phyloP scores from a whole-genome alignment of 2,329 filamentous ascomycete genomes.

The Sporothrix protearum region DNA sequence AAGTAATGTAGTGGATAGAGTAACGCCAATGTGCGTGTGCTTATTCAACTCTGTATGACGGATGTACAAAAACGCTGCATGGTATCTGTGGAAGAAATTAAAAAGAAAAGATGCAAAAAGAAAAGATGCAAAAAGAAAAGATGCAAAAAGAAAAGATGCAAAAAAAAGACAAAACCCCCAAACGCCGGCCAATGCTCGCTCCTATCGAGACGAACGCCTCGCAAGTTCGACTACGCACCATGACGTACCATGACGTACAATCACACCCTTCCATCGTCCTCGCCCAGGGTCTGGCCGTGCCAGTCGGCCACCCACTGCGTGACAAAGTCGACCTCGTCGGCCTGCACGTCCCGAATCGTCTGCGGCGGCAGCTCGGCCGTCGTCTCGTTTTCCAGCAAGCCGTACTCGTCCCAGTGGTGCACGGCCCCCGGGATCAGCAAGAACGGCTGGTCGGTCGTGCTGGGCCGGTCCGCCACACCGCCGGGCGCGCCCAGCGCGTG shows the following conservation, averaged over 20 bases:
- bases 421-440: constrained; percentile 68
- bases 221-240: not conserved
- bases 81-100: not conserved
- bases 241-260: no score
- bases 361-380: constrained; percentile 27
- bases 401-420: constrained; percentile 78
- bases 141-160: not conserved
- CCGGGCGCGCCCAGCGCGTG: constrained; percentile 62
- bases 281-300: not conserved
- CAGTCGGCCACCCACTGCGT: constrained; percentile 28
- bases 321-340: constrained; percentile 28
- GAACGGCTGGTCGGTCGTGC: constrained; percentile 64
- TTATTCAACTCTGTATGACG: not conserved
- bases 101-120: not conserved
- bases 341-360: constrained; percentile 25
- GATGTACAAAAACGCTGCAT: not conserved
- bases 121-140: not conserved
- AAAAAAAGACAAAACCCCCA: not conserved
- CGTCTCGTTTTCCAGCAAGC: constrained; percentile 61
- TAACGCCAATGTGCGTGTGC: not conserved
- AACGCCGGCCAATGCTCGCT: not conserved
- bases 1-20: not conserved
- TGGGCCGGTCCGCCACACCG: constrained; percentile 52
- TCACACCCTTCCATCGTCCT: not conserved
- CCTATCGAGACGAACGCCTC: not conserved